Evolutionary conservation across 371 early-diverging fungal species (phyloP), one percentile per base, ranked within the genome.

Genomic region (Mucor lusitanicus): DNA sequence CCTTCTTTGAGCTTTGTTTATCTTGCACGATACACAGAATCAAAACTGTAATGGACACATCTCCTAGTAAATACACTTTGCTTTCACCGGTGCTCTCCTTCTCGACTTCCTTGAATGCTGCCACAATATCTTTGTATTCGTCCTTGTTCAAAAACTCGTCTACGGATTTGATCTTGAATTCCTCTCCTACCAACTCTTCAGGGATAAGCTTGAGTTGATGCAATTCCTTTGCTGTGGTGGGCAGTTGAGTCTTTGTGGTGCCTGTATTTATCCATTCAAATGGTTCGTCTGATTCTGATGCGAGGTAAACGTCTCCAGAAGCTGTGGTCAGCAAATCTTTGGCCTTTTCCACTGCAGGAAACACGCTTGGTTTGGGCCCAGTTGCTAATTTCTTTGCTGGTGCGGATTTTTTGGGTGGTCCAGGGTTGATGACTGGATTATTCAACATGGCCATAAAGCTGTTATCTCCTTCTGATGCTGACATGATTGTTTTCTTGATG

Each of bases 361-460:
- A 40, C 5, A 50, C 32, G 56, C 64, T 44, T 11, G 72, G 40
- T 23, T 59, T 55, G n/a, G 56, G n/a, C 0, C 19, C 56, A 8
- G 61, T 55, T 17, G 32, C n/a, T 33, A 3, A 7, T 21, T 13
- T 44, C 17, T 40, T 23, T 46, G 30, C 21, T 28, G n/a, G 3
- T 8, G 19, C 25, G 6, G 32, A 9, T 3, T 35, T 3, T 30
- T 7, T 12, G 2, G 63, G 9, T 32, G 62, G 59, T 21, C 59
- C 66, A 39, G 73, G 69, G 15, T 72, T 72, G 44, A 72, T 72
- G 6, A 54, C 25, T 25, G 68, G 65, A 46, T 72, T 72, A 13
- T 68, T 72, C 37, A 72, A 46, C 73, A 72, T 72, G 40, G 42
- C 33, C 69, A 72, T 62, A 32, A 35, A 72, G 25, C 63, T 66